Evolutionary conservation across 2,329 filamentous ascomycete species (phyloP).

Genomic region (Colletotrichum sublineola): DNA sequence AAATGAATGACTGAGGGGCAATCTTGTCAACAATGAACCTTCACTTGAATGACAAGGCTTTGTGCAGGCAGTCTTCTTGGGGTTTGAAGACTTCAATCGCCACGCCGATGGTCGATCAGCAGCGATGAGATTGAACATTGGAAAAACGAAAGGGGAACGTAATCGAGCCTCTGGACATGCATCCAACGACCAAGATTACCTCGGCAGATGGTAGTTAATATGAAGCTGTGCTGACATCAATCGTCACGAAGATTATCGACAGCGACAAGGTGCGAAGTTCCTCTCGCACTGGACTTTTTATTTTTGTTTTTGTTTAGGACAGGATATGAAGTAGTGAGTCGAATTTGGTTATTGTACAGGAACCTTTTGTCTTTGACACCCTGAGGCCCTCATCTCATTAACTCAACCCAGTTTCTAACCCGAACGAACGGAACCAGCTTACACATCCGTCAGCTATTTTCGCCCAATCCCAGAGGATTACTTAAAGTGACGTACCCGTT

Average conservation of each 20-base stretch:
- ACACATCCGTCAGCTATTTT: not conserved
- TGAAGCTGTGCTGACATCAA: not conserved
- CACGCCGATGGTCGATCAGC: not conserved
- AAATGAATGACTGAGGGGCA: no score
- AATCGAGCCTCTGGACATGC: not conserved
- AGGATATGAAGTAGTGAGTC: not conserved
- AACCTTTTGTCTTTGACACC: not conserved
- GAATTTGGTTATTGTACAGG: not conserved
- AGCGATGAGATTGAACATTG: not conserved
- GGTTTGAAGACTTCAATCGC: no score
- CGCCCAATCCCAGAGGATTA: not conserved
- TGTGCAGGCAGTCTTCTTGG: no score
- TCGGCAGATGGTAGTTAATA: no score
- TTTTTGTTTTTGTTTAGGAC: no score
- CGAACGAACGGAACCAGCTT: not conserved
- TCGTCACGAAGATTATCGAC: not conserved
- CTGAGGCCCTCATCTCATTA: not conserved
- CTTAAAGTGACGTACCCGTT: not conserved
- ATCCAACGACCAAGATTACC: not conserved
- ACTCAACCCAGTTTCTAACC: not conserved
- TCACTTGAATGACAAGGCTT: no score
- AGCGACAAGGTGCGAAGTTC: no score
- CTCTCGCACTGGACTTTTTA: no score
- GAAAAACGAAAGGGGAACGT: rapidly evolving
- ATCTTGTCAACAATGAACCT: no score